phyloP scores from a whole-genome alignment of 148 eudicot genomes.

The Rhododendron ovatum region DNA sequence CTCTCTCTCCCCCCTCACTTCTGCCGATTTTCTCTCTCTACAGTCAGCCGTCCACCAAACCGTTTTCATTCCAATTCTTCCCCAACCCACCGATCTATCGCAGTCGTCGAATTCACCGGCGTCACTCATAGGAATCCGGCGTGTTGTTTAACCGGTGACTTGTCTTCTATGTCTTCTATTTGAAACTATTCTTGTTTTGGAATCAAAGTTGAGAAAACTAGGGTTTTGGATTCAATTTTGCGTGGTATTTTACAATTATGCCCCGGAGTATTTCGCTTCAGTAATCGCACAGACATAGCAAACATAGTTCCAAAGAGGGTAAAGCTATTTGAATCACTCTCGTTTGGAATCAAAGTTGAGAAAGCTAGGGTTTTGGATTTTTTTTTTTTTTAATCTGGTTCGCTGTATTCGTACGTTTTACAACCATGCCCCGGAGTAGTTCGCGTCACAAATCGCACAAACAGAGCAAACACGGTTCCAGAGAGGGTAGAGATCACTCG shows the following conservation, averaged over 20 bases:
- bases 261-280: slow-evolving; percentile 74
- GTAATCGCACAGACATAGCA: slow-evolving; percentile 68
- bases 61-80: no score
- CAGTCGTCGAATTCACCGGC: no score
- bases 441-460: slow-evolving; percentile 81
- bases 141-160: no score
- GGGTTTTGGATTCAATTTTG: not conserved
- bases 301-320: slow-evolving; percentile 53
- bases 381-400: not conserved
- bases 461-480: slow-evolving; percentile 67
- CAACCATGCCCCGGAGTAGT: slow-evolving; percentile 84
- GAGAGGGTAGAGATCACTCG: slow-evolving; percentile 56
- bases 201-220: not conserved
- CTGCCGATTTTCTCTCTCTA: no score
- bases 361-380: slow-evolving; percentile 7
- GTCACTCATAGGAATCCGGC: no score
- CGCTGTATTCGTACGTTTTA: not conserved
- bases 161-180: not conserved
- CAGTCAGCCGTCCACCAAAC: no score
- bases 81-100: no score
- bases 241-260: slow-evolving; percentile 30
- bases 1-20: no score
- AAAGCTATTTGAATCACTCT: slow-evolving; percentile 27
- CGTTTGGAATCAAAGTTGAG: not conserved
- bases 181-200: not conserved